Conservation (phyloP, 352 stramenopile genomes). For the Peronosclerospora sorghi region DNA sequence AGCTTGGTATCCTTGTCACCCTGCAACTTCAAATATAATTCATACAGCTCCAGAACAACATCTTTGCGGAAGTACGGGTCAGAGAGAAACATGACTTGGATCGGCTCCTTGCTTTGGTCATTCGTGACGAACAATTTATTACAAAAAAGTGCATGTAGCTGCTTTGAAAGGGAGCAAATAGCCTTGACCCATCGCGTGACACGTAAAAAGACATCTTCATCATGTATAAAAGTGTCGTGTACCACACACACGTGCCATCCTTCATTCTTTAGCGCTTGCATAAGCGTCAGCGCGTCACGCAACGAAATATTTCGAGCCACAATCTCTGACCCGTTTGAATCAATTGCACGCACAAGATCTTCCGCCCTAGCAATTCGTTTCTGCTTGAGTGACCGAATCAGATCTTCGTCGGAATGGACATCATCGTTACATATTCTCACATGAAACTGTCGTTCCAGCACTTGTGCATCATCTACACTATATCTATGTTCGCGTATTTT, state of each 20-base stretch:
- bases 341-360: conserved; percentile 57
- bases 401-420: conserved; percentile 95
- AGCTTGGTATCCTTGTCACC: conserved; percentile 91
- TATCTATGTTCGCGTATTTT: conserved; percentile 8
- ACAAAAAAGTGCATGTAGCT: conserved; percentile 58
- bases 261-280: conserved; percentile 67
- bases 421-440: conserved; percentile 97
- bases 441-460: conserved; percentile 62
- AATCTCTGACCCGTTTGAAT: conserved; percentile 65
- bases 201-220: conserved; percentile 53
- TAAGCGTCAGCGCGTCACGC: conserved; percentile 51
- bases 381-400: conserved; percentile 86
- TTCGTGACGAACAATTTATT: conserved; percentile 46
- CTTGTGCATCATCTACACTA: conserved; percentile 9
- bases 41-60: conserved; percentile 83
- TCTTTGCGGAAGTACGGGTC: conserved; percentile 93
- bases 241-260: conserved; percentile 81
- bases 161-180: conserved; percentile 45
- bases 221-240: conserved; percentile 51
- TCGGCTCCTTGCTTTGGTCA: conserved; percentile 43
- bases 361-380: conserved; percentile 53
- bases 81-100: conserved; percentile 86
- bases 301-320: conserved; percentile 42
- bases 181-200: conserved; percentile 70
- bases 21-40: conserved; percentile 91